These are phyloP conservation scores for Malus fusca DNA, from an alignment of 306 rosid genomes.

Conservation along the genomic window DNA sequence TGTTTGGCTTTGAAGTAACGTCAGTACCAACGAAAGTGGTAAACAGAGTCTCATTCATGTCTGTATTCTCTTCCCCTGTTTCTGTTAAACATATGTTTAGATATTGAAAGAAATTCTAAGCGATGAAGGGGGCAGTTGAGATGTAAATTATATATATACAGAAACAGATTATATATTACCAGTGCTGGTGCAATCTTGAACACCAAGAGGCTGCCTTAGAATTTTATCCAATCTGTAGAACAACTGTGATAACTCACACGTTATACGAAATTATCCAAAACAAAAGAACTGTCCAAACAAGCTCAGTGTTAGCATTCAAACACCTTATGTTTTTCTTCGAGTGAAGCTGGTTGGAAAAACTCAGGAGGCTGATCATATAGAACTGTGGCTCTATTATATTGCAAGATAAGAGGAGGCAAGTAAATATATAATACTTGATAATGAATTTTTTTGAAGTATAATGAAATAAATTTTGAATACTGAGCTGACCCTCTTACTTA, in stretches of 20 bases:
- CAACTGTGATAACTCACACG: constrained; percentile 38
- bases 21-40: constrained; percentile 39
- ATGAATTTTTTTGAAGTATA: constrained; percentile 3
- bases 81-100: constrained; percentile 20
- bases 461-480: constrained; percentile 11
- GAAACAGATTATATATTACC: constrained; percentile 34
- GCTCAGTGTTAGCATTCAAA: not conserved
- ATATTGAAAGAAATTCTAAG: not conserved
- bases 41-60: constrained; percentile 48
- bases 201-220: constrained; percentile 51
- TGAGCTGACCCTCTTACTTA: constrained; percentile 54
- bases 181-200: constrained; percentile 58
- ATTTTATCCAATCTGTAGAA: constrained; percentile 63
- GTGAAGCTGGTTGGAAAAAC: constrained; percentile 69
- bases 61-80: constrained; percentile 28
- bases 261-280: constrained; percentile 13
- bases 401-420: not conserved
- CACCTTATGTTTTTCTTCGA: constrained; percentile 83
- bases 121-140: not conserved
- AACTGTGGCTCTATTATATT: constrained; percentile 40
- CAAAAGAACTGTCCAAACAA: not conserved
- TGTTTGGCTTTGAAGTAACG: constrained; percentile 50
- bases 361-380: constrained; percentile 97
- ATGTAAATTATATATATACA: not conserved
- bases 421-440: not conserved